These are phyloP conservation scores for Hura crepitans DNA, from an alignment of 441 rosid genomes.

Conservation along the genomic window DNA sequence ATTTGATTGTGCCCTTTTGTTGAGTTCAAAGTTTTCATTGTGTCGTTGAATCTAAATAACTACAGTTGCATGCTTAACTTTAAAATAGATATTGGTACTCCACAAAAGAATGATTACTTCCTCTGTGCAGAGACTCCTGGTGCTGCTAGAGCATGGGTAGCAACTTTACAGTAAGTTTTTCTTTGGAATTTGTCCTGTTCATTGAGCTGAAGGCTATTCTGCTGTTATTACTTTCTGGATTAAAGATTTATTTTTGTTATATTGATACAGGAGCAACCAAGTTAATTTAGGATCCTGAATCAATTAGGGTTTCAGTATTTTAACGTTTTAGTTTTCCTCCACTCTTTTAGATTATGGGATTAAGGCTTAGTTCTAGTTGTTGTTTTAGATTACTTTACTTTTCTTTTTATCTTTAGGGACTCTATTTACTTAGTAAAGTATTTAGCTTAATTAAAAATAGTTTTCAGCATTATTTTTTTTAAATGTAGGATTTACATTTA, in stretches of 20 bases:
- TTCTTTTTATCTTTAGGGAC: neutral
- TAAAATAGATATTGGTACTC: slow-evolving; percentile 80
- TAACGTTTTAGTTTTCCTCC: no score
- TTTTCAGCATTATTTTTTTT: neutral
- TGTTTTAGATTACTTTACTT: no score
- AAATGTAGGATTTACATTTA: no score
- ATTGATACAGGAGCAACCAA: neutral
- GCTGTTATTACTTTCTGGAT: slow-evolving; percentile 3
- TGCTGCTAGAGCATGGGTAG: slow-evolving; percentile 95
- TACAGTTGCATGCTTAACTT: slow-evolving; percentile 36
- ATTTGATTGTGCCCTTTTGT: slow-evolving; percentile 8
- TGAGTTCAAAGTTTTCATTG: slow-evolving; percentile 6
- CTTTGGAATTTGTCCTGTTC: neutral
- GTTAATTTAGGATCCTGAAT: neutral
- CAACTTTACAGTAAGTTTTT: slow-evolving; percentile 78
- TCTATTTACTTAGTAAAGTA: neutral
- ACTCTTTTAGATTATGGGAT: neutral
- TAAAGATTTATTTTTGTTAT: neutral
- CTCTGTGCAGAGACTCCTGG: slow-evolving; percentile 95
- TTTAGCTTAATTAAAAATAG: neutral
- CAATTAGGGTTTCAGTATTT: neutral
- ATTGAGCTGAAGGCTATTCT: neutral
- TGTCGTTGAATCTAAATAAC: slow-evolving; percentile 2
- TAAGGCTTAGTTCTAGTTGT: neutral
- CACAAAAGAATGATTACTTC: slow-evolving; percentile 86